Base-by-base conservation (phyloP, 2,329 filamentous ascomycete species). In the Cercospora beticola region DNA sequence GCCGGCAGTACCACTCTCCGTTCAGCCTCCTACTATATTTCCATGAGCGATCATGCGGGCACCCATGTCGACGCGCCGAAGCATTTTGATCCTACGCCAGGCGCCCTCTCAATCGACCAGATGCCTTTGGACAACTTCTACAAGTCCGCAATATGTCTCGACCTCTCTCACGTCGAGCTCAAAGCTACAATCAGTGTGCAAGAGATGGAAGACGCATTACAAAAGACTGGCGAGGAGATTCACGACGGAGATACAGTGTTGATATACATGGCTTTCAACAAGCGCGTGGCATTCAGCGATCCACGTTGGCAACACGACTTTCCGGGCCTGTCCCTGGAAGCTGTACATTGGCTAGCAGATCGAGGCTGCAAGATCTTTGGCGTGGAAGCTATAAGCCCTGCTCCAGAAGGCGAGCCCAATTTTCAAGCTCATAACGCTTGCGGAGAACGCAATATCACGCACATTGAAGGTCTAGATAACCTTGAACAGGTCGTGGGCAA, bases 31-130 rank as follows among this genome's bases (percentile, higher is more conserved):
- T 76, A 74, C 56, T 73, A 71, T 18, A 49, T 76, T 1, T 72
- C 72, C 36, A 74, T 76, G 72, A 71, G 68, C 31, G 75, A 76
- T 62, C 75, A 76, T 62, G 73, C 74, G 3, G 73, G 74, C 12
- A 76, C 75, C 4, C 75, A 76, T 58, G 72, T 76, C 43, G 74
- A 76, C 46, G 75, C 74, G 8, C 73, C 72, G 8, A 76, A 76
- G 59, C 74, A 75, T 67, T 76, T 76, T 60, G 73, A 74, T 26
- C 71, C 73, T 0, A 70, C 69, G 6, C 72, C 73, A 10, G 74
- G 74, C 14, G 74, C 71, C 5, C 66, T 72, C 0, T 72, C 70
- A 0, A 76, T 76, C 67, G 74, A 76, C 49, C 69, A 75, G 56
- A 76, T 76, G 69, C 74, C 70, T 4, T 28, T 76, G 2, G 70